Evolutionary conservation across 306 rosid genomes (phyloP).

Genomic region (Cucurbita moschata): DNA sequence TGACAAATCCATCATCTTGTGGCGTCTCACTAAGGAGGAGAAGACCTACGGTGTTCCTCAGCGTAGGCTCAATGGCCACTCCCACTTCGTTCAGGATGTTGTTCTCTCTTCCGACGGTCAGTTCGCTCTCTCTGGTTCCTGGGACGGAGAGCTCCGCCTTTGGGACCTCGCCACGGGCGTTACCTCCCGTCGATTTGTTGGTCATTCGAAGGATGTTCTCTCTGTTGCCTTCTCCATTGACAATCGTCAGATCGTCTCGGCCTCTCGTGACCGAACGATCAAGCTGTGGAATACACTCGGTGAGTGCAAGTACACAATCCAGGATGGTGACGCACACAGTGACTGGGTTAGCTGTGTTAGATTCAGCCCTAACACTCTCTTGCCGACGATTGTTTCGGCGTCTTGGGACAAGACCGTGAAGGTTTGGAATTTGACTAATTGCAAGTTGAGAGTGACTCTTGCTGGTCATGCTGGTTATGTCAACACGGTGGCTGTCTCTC

Average conservation of each 20-base stretch:
- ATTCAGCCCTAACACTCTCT: conserved; percentile 55
- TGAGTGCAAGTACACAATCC: conserved; percentile 87
- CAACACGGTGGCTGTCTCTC: conserved; percentile 90
- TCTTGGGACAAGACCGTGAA: conserved; percentile 59
- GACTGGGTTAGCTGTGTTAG: conserved; percentile 95
- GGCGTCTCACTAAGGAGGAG: conserved; percentile 87
- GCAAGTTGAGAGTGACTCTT: conserved; percentile 63
- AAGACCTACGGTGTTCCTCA: conserved; percentile 86
- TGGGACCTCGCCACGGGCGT: conserved; percentile 79
- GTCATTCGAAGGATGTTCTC: conserved; percentile 89
- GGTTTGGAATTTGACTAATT: conserved; percentile 78
- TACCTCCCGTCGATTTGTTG: conserved; percentile 80
- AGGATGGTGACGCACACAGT: conserved; percentile 54
- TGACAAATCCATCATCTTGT: conserved; percentile 78
- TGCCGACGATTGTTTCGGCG: conserved; percentile 83
- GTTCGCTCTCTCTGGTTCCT: conserved; percentile 94
- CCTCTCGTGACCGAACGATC: conserved; percentile 91
- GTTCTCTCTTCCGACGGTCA: conserved; percentile 96
- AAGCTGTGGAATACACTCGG: conserved; percentile 98
- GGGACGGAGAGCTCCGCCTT: conserved; percentile 99
- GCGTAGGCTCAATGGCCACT: conserved; percentile 83
- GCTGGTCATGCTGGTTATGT: conserved; percentile 75
- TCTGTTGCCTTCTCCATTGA: conserved; percentile 90
- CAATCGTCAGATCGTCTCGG: conserved; percentile 97
- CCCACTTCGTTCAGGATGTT: conserved; percentile 82